Evolutionary conservation across 2,329 filamentous ascomycete genomes (phyloP).

Genomic region (Stachybotrys elegans): DNA sequence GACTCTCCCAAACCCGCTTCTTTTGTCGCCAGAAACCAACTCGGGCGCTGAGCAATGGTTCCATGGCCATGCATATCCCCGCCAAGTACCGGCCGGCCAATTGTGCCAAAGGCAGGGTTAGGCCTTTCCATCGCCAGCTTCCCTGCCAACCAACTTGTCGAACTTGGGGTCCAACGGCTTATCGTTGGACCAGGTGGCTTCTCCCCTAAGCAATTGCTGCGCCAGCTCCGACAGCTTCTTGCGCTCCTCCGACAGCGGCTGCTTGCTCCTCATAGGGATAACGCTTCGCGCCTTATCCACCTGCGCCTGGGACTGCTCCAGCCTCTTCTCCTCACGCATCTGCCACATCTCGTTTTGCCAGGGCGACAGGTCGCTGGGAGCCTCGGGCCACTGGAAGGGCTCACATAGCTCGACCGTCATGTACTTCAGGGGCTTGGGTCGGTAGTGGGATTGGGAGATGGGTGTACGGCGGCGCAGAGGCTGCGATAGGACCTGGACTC

Average conservation of each 20-base stretch:
- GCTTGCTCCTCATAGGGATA: constrained; percentile 36
- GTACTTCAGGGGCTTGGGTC: constrained; percentile 73
- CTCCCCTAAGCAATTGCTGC: constrained; percentile 53
- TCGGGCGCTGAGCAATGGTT: no score
- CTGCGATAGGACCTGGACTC: constrained; percentile 69
- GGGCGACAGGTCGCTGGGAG: constrained; percentile 54
- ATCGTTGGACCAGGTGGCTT: constrained; percentile 54
- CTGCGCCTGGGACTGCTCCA: constrained; percentile 32
- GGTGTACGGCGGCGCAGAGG: constrained; percentile 47
- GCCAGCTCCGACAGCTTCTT: constrained; percentile 58
- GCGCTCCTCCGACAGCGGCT: constrained; percentile 34
- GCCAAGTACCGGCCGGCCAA: no score
- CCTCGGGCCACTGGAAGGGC: constrained; percentile 83
- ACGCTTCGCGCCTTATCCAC: constrained; percentile 23
- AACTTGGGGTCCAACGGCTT: constrained; percentile 42
- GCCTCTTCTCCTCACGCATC: constrained; percentile 42
- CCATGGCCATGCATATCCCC: no score
- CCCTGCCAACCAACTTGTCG: constrained; percentile 19
- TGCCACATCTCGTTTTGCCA: constrained; percentile 62
- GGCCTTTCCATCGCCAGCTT: no score
- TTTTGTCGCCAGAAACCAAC: no score
- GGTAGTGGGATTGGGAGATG: constrained; percentile 54
- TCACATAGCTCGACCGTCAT: constrained; percentile 89
- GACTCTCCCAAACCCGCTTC: constrained; percentile 6
- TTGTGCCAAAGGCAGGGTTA: no score